Evolutionary conservation across 768 basidiomycete species (phyloP).

Genomic region (Agrocybe praecox): DNA sequence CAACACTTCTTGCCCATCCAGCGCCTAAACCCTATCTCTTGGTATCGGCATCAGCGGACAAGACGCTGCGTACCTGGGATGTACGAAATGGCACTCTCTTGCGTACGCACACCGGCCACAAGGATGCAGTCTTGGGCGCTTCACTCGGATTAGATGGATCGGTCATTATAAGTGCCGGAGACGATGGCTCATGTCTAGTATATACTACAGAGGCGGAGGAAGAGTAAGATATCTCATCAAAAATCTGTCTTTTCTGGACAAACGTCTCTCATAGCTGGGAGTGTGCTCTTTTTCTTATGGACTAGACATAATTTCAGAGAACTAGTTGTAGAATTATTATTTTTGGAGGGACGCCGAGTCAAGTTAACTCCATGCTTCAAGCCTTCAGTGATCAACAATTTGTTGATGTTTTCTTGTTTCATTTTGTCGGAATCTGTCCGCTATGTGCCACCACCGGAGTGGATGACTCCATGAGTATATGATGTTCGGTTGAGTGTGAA

Average conservation of each 20-base stretch:
- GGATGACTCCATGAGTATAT: too few species aligned
- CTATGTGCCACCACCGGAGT: too few species aligned
- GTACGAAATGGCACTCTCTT: slow-evolving; percentile 79
- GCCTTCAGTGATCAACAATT: too few species aligned
- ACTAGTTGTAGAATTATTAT: too few species aligned
- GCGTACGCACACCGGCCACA: slow-evolving; percentile 83
- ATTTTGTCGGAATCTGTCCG: too few species aligned
- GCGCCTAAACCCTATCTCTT: slow-evolving; percentile 75
- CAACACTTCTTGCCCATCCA: slow-evolving; percentile 75
- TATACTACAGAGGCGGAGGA: slow-evolving; percentile 66
- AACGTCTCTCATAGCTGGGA: neutral
- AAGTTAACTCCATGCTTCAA: too few species aligned
- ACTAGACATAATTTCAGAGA: too few species aligned
- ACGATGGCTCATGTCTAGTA: slow-evolving; percentile 87
- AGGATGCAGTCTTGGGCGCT: slow-evolving; percentile 73
- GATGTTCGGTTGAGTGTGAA: too few species aligned
- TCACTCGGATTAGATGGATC: slow-evolving; percentile 71
- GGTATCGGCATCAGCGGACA: slow-evolving; percentile 87
- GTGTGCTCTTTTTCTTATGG: neutral
- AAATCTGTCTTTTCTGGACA: neutral
- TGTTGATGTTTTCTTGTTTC: too few species aligned
- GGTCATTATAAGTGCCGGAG: slow-evolving; percentile 85
- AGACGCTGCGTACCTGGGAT: slow-evolving; percentile 90
- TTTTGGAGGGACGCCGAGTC: too few species aligned
- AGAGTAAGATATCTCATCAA: slow-evolving; percentile 16